Evolutionary conservation across 805 yeast genomes (phyloP), one percentile per base, ranked within the genome.

Genomic region (Blastobotrys mokoenaii): DNA sequence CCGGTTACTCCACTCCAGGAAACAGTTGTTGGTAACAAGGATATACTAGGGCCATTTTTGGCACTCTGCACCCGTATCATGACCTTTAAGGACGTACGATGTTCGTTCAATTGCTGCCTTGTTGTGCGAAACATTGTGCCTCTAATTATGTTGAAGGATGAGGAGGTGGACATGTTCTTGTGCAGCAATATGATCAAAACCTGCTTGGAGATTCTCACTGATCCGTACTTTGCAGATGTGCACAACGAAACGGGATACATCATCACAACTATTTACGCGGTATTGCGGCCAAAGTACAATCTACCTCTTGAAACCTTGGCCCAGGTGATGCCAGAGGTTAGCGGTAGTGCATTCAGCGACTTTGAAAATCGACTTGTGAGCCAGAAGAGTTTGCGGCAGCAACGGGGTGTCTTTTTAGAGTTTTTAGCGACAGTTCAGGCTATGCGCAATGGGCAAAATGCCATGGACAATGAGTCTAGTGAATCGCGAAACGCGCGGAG

Each of bases 161-260:
- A 77, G 15, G 83, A 79, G 51, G 90, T 89, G 40, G 96, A 88
- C 65, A 71, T 71, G 44, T 80, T 75, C 55, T 62, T 83, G 37
- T 73, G 80, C 53, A 78, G 77, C 27, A 75, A 78, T 46, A 71
- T 89, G 58, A 76, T 85, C 49, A 82, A 83, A 52, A 71, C 93
- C 0, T 70, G 90, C 45, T 58, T 86, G 14, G 70, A 72, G 31
- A 79, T 90, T 3, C 66, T 90, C 42, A 69, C 75, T 41, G 93
- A 85, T 56, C 82, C 79, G 46, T 80, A 84, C 50, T 86, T 84
- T 62, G 77, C 76, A 38, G 98, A 90, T 56, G 84, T 93, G 0
- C 95, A 89, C 52, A 76, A 82, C 14, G 98, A 90, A 61, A 95
- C 94, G 1, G 89, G 94, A n/a, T 81, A 84, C 47, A 84, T 94